Evolutionary conservation across 352 stramenopile genomes (phyloP).

Genomic region (Phytophthora pseudosyringae): DNA sequence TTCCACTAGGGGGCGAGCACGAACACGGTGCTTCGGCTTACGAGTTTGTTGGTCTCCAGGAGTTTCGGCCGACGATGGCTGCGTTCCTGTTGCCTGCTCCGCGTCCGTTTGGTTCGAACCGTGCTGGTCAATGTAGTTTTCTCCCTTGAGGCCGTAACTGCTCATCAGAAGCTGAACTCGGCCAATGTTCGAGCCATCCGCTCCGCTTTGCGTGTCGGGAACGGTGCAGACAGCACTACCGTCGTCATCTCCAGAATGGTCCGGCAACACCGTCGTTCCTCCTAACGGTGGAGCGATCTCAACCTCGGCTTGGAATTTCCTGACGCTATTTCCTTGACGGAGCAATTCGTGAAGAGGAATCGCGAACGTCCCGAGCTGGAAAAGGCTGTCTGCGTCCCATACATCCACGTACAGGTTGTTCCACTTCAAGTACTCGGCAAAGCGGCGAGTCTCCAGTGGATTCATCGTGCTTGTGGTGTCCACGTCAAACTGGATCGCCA

Average conservation of each 20-base stretch:
- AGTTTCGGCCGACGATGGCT: conserved; percentile 2
- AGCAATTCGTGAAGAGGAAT: conserved; percentile 90
- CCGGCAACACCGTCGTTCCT: neutral
- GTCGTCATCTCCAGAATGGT: conserved; percentile 22
- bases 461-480: conserved; percentile 66
- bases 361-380: conserved; percentile 85
- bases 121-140: conserved; percentile 34
- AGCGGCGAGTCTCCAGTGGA: conserved; percentile 73
- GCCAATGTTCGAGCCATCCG: conserved; percentile 20
- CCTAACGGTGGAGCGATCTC: conserved; percentile 55
- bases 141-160: conserved; percentile 84
- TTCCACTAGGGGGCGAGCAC: conserved; percentile 75
- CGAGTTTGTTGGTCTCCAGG: conserved; percentile 5
- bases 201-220: conserved; percentile 12
- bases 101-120: conserved; percentile 3
- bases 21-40: conserved; percentile 67
- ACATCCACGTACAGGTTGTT: conserved; percentile 92
- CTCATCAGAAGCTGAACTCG: conserved; percentile 89
- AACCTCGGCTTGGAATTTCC: conserved; percentile 90
- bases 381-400: conserved; percentile 93
- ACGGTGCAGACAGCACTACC: conserved; percentile 16
- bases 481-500: conserved; percentile 80
- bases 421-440: conserved; percentile 88
- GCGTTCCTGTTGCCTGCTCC: neutral
- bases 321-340: conserved; percentile 87